Conservation (phyloP, 305 asterid species). For the Coffea humblotiana region DNA sequence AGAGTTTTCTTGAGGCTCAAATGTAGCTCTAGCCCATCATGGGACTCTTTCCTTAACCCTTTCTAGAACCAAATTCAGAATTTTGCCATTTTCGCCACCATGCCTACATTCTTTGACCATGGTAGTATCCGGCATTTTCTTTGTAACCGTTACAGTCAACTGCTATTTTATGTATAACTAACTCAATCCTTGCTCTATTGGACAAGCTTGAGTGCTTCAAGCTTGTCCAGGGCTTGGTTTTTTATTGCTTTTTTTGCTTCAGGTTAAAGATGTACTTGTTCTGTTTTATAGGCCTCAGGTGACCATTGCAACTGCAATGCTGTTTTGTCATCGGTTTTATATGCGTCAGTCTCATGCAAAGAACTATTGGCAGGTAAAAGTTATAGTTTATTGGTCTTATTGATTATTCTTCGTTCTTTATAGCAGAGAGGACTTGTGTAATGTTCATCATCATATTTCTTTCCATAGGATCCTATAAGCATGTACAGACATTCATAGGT, state of each 20-base stretch:
- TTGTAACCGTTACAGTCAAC: background rate
- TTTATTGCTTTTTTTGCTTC: background rate
- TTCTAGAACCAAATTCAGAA: background rate
- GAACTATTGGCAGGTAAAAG: constrained; percentile 65
- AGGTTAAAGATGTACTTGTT: constrained; percentile 24
- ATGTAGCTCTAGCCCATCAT: background rate
- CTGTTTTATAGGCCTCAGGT: constrained; percentile 53
- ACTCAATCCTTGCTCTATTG: constrained; percentile 6
- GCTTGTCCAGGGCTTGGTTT: background rate
- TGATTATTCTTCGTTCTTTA: background rate
- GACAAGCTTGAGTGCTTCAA: constrained; percentile 8
- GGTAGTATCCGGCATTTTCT: background rate
- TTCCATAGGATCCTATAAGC: background rate
- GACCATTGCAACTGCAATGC: constrained; percentile 58
- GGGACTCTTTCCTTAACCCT: background rate
- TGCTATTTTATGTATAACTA: background rate
- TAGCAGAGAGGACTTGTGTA: background rate
- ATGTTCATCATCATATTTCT: background rate
- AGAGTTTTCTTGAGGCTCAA: background rate
- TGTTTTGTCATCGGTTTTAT: constrained; percentile 63
- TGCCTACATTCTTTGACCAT: background rate
- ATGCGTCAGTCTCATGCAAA: constrained; percentile 64
- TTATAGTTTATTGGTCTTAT: constrained; percentile 1
- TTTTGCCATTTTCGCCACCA: background rate
- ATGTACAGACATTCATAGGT: background rate